Evolutionary conservation across 2,329 filamentous ascomycete species (phyloP).

Genomic region (Madurella mycetomatis): DNA sequence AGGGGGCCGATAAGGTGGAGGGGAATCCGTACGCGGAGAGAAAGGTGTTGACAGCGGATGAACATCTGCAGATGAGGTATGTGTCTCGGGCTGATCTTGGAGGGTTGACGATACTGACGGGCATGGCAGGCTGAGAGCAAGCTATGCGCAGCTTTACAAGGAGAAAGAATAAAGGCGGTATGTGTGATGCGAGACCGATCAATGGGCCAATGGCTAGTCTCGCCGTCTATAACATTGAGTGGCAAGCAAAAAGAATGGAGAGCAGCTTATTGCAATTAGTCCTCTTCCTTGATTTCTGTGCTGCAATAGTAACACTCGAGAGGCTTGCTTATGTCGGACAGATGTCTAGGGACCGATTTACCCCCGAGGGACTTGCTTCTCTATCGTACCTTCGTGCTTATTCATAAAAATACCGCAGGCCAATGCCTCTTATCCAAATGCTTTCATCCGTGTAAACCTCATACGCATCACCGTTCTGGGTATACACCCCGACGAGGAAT

Average conservation of each 20-base stretch:
- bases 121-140: constrained; percentile 43
- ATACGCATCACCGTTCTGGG: neutral
- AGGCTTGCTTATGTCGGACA: too few species aligned
- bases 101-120: neutral
- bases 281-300: too few species aligned
- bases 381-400: too few species aligned
- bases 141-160: constrained; percentile 53
- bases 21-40: constrained; percentile 48
- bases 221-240: neutral
- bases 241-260: too few species aligned
- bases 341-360: too few species aligned
- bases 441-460: neutral
- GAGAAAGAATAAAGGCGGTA: constrained; percentile 29
- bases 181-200: neutral
- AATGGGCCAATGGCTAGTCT: neutral
- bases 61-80: constrained; percentile 57
- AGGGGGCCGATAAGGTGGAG: constrained; percentile 27
- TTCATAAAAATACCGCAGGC: too few species aligned
- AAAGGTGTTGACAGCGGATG: constrained; percentile 57
- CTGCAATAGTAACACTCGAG: too few species aligned
- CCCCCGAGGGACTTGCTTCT: too few species aligned
- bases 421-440: neutral
- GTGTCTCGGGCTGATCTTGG: neutral
- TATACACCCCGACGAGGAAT: neutral
- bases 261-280: too few species aligned